Base-by-base conservation (phyloP, 129 eudicot species). In the Pittosporum tobira region DNA sequence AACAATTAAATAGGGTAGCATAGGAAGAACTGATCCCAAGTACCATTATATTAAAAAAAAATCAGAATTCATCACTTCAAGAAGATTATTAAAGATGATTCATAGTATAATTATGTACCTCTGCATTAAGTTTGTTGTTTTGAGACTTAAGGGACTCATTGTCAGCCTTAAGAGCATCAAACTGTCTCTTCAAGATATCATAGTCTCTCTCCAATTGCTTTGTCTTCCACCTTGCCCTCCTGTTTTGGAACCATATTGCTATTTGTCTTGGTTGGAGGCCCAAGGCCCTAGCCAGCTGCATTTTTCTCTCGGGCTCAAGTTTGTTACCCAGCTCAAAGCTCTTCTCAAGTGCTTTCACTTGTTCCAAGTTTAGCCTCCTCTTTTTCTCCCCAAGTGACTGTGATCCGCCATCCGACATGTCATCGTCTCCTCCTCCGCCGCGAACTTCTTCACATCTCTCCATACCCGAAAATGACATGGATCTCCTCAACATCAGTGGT, bases 211-310 rank as follows among this genome's bases (percentile, higher is more conserved):
- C 94, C 58, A 88, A 57, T 28, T 88, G 94, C 64, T 88, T 88
- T 20, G 94, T 88, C 79, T 88, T 88, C 88, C 84, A 88, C 16
- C 96, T 59, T 19, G 96, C 96, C 70, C 96, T 79, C 48, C 96
- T 61, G 63, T 88, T 88, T 25, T 88, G 96, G 51, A 88, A 88
- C 96, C 96, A 88, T 16, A 88, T 88, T 12, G 96, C 94, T 29
- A 88, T 80, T 48, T 88, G 96, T 38, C 94, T 61, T 2, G 96
- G 94, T 57, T 84, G 96, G 70, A 88, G 59, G 56, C 88, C 85
- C 45, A 88, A 47, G 29, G 90, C 87, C 59, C 88, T 79, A 68
- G 96, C 96, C 65, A 88, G 61, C 73, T 88, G 96, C 49, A 79
- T 71, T 67, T 88, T 88, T 52, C 94, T 72, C 48, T 88, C 94